Evolutionary conservation across 805 yeast species (phyloP).

Genomic region (Sugiyamaella americana): DNA sequence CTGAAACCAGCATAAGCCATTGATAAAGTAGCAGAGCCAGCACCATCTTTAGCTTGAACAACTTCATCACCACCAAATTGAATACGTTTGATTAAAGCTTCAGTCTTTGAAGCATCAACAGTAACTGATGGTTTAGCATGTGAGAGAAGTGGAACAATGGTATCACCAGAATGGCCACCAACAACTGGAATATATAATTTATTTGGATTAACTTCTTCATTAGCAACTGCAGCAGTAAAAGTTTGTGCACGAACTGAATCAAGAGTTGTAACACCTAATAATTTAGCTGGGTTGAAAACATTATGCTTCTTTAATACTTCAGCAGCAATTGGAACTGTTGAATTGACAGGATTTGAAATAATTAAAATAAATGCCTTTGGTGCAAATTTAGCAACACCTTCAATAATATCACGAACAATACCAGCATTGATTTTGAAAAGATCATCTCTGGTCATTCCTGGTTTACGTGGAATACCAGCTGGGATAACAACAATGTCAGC

Average conservation of each 20-base stretch:
- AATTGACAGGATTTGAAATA: constrained; percentile 91
- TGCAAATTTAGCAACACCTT: constrained; percentile 63
- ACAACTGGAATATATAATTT: constrained; percentile 61
- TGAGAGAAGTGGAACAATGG: constrained; percentile 81
- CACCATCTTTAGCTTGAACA: constrained; percentile 88
- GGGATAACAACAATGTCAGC: constrained; percentile 86
- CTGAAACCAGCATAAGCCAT: constrained; percentile 91
- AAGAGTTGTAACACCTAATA: constrained; percentile 85
- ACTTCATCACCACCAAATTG: constrained; percentile 97
- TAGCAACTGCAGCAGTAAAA: constrained; percentile 54
- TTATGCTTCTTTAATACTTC: constrained; percentile 66
- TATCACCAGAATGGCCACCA: constrained; percentile 95
- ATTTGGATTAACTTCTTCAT: constrained; percentile 38
- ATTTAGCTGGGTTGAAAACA: constrained; percentile 61
- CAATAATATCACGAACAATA: constrained; percentile 67
- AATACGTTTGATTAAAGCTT: constrained; percentile 74
- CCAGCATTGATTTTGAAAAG: constrained; percentile 78
- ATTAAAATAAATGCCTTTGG: constrained; percentile 74
- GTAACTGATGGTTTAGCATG: constrained; percentile 31
- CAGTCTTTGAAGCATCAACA: constrained; percentile 35
- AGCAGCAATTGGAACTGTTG: constrained; percentile 84
- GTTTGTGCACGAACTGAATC: constrained; percentile 86
- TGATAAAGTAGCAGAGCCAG: constrained; percentile 88
- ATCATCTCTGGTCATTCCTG: constrained; percentile 92
- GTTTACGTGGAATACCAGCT: constrained; percentile 90